Conservation (phyloP, 129 eudicot genomes). For the Flaveria sonorensis region DNA sequence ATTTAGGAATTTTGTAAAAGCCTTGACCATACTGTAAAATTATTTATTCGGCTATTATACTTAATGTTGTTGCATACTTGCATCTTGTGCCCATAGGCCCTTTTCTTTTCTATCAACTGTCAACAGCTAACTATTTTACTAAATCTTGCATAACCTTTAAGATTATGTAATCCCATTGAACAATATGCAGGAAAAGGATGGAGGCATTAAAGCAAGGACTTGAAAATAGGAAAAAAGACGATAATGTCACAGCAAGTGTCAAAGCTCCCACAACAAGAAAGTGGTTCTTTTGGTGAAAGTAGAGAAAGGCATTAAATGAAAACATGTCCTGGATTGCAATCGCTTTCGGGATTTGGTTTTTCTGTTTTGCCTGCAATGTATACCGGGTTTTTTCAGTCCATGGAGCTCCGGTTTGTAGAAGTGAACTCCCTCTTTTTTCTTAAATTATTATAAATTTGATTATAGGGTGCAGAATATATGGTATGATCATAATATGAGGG, state of each 20-base stretch:
- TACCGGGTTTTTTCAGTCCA: neutral
- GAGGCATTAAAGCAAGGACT: slow-evolving; percentile 86
- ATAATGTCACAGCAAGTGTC: slow-evolving; percentile 34
- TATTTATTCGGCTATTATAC: no score
- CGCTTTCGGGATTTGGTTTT: slow-evolving; percentile 10
- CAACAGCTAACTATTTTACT: no score
- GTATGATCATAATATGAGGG: neutral
- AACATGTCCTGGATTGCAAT: slow-evolving; percentile 1
- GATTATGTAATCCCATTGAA: neutral
- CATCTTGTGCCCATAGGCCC: no score
- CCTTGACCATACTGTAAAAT: no score
- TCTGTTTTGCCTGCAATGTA: neutral
- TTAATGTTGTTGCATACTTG: no score
- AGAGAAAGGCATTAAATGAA: slow-evolving; percentile 13
- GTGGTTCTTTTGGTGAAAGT: slow-evolving; percentile 85
- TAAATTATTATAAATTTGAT: neutral
- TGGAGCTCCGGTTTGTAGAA: slow-evolving; percentile 10
- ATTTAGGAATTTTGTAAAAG: no score
- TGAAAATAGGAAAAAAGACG: slow-evolving; percentile 67
- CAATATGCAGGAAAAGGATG: slow-evolving; percentile 65
- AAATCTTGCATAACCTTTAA: no score
- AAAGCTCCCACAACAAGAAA: slow-evolving; percentile 43
- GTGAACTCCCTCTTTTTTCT: neutral
- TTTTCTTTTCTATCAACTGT: no score
- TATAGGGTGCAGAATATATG: neutral